Evolutionary conservation across 2,329 filamentous ascomycete genomes (phyloP), one percentile per base, ranked within the genome.

Genomic region (Talaromyces amestolkiae): DNA sequence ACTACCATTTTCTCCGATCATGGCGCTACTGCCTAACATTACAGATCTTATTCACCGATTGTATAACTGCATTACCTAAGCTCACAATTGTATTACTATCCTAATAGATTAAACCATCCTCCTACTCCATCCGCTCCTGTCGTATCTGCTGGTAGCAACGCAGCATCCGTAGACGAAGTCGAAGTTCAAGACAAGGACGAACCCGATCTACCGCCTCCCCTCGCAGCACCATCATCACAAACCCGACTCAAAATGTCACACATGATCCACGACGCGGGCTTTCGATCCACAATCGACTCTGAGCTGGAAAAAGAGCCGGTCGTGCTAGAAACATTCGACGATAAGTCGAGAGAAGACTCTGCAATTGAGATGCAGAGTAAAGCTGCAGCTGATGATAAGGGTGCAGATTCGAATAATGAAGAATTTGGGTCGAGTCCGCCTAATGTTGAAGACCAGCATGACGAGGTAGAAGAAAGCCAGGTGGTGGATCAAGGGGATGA

Each of bases 261-360:
- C 49, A 72, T 84, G 58, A 84, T 84, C 47, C 78, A 76, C 58
- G 79, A 84, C 58, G 82, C 81, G 15, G 82, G 82, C 3, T 84
- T 83, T 70, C 75, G 80, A 41, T 80, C 80, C 24, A 77, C 77
- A 19, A 69, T 84, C 51, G 77, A 80, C 59, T 79, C 80, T 3
- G 77, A 81, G 15, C 63, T 63, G 19, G 58, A 7, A 5, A 31
- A 49, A 13, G 15, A 31, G 7, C 39, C 53, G 33, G 10, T 35
- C 15, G 13, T 58, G n/a, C n/a, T 45, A 11, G 49, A 58, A 37
- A 39, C 5, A 19, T 22, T 41, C 74, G 43, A 65, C 69, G 19
- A 58, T 24, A 56, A 56, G 6, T 33, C 19, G 51, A 24, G 31
- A 3, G 39, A 58, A 39, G 54, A 60, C n/a, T 64, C 53, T 39